Conservation (phyloP, 2,329 filamentous ascomycete species). For the Aspergillus hortae region DNA sequence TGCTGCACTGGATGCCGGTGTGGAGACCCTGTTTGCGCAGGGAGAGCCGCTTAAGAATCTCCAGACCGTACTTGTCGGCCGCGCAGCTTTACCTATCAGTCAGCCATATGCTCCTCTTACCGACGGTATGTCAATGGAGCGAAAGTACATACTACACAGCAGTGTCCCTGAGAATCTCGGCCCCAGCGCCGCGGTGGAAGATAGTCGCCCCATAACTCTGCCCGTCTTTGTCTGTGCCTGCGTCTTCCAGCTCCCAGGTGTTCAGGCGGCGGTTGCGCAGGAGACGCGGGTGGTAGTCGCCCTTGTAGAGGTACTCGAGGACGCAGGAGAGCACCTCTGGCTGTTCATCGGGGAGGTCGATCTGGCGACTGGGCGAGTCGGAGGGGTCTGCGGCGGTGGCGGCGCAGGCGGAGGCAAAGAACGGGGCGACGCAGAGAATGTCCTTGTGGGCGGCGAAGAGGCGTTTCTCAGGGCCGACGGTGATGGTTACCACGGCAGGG, state of each 20-base stretch:
- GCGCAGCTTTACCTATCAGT: conserved; percentile 54
- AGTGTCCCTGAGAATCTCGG: conserved; percentile 78
- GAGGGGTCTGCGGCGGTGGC: conserved; percentile 48
- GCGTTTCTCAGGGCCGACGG: conserved; percentile 75
- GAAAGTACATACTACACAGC: conserved; percentile 64
- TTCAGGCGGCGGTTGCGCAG: conserved; percentile 77
- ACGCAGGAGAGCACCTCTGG: conserved; percentile 88
- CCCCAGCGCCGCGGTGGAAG: conserved; percentile 62
- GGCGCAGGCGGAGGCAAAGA: conserved; percentile 66
- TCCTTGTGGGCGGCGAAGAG: conserved; percentile 92
- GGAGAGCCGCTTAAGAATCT: conserved; percentile 78
- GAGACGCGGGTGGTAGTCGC: conserved; percentile 83
- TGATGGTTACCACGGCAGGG: conserved; percentile 73
- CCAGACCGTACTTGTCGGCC: conserved; percentile 77
- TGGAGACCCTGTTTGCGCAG: conserved; percentile 87
- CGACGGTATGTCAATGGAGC: background rate
- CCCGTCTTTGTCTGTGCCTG: conserved; percentile 38
- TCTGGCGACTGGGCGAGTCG: conserved; percentile 59
- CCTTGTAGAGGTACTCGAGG: conserved; percentile 89
- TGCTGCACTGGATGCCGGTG: conserved; percentile 77
- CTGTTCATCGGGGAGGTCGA: conserved; percentile 78
- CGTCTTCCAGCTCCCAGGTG: conserved; percentile 76
- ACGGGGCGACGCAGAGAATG: conserved; percentile 72
- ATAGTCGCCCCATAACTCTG: conserved; percentile 61
- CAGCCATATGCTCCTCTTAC: background rate